Evolutionary conservation across 768 basidiomycete species (phyloP), one percentile per base, ranked within the genome.

Genomic region (Lactarius pseudohatsudake): DNA sequence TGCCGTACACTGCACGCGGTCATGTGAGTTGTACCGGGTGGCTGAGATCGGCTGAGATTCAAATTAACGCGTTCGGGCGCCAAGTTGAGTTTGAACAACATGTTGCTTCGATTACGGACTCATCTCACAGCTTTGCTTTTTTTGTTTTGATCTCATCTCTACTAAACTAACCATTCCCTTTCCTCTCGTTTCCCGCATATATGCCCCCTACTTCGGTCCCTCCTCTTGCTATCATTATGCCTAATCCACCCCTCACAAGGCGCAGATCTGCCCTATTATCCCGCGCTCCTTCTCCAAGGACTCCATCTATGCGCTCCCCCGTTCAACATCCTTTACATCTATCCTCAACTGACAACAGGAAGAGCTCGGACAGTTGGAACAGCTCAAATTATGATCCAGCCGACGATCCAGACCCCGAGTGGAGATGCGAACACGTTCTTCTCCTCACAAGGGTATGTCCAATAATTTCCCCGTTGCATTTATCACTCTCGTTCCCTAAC

Each of bases 351-450:
- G 71, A 75, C 81, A 86, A 77, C 79, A 72, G 91, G 69, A 88
- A 87, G 76, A 91, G 90, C 76, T 86, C 87, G 1, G 89, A 91
- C 75, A 92, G 90, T 75, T 92, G 91, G 91, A 90, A 88, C 75
- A 90, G 89, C 72, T 92, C 91, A 26, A 91, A 86, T 68, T 80
- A 81, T 71, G 84, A 84, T 67, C 79, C 81, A n/a, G 81, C 81
- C 9, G 86, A 87, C 68, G 89, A 89, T 53, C 78, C 83, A 34
- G 85, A 86, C 62, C 84, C 78, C 4, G 88, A 90, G 61, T 93
- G 91, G 91, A 88, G 83, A 72, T 82, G 83, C 54, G 91, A 93
- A 60, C 88, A 92, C 68, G 78, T 86, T 64, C 79, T 85, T 66
- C 77, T 93, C 16, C 82, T 92, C 55, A 78, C 84, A 65, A 81